Base-by-base conservation (phyloP, 2,329 filamentous ascomycete genomes). In the Aspergillus sp. region DNA sequence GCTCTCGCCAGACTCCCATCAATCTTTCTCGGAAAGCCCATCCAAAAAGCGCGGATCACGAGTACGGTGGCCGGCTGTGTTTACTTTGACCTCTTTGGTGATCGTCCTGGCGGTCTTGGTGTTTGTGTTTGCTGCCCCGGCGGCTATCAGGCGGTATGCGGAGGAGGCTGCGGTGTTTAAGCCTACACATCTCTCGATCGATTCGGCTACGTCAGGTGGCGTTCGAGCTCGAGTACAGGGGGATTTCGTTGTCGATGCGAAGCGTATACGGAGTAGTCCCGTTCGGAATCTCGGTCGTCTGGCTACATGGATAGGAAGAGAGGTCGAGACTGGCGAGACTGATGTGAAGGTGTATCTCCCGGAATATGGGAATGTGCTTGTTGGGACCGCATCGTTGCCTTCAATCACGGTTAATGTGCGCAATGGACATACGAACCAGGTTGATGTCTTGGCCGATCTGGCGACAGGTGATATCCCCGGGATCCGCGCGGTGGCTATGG, bases 61-160 rank as follows among this genome's bases (percentile, higher is more conserved):
- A 28, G 71, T 73, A 54, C 74, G 82, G 70, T 94, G 88, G 88
- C 84, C 88, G 6, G 74, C 94, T 34, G 85, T 90, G 29, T 79
- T 95, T 51, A 56, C 76, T 1, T 48, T 85, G 2, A 70, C 97
- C 6, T 85, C 78, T 28, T 26, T 58, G 42, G 55, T 79, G 1
- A 59, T 82, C 5, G 74, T 84, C 4, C 57, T 91, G 26, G 64
- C 76, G 29, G 88, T 94, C 56, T 82, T 96, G 48, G 68, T 85
- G 10, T 72, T 91, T 47, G 88, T 83, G 10, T 95, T 95, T 69
- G 78, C 94, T 45, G 80, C 85, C 0, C 90, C 91, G 2, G 82
- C 85, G 10, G 80, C 84, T 5, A 80, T 94, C 7, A 82, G 94
- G 67, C 79, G 88, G 62, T 98, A 98, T 67, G 87, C 86, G 42